A percentile compares a stretch with the other conserved stretches of the same genome.
Evolutionary conservation across 192 early-diverging fungal species (phyloP).

Genomic region (Rhizophagus sp.): DNA sequence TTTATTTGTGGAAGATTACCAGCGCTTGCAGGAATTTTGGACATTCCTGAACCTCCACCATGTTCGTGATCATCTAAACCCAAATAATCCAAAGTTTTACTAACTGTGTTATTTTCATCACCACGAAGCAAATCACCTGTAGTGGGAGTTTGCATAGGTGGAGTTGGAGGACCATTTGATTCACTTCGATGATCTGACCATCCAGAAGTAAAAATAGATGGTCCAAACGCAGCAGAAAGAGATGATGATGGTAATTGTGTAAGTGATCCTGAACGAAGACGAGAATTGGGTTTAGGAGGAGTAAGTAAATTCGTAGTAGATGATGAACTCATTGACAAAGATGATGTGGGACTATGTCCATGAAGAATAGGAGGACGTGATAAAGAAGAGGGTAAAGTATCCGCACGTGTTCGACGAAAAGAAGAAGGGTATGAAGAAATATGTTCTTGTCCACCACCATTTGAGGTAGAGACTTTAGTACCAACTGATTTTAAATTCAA

Average conservation of each 20-base stretch:
- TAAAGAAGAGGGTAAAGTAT: conserved; percentile 47
- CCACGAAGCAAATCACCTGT: conserved; percentile 49
- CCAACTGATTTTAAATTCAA: conserved; percentile 22
- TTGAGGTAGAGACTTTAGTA: conserved; percentile 9
- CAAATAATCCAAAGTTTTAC: conserved; percentile 68
- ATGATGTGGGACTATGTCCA: conserved; percentile 31
- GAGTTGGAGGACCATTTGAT: conserved; percentile 40
- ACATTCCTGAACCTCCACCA: conserved; percentile 28
- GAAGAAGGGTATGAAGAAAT: conserved; percentile 32
- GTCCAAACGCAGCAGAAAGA: conserved; percentile 54
- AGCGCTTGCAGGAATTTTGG: conserved; percentile 26
- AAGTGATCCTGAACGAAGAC: conserved; percentile 56
- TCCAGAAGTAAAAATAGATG: conserved; percentile 58
- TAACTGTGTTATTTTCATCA: conserved; percentile 58
- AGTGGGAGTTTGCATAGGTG: conserved; percentile 46
- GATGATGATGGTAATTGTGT: conserved; percentile 51
- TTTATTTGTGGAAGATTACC: conserved; percentile 27
- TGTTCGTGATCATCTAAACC: conserved; percentile 64
- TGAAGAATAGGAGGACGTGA: conserved; percentile 2
- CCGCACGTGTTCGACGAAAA: conserved; percentile 48
- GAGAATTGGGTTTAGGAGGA: conserved; percentile 43
- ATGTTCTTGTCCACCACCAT: conserved; percentile 14
- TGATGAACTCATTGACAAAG: conserved; percentile 31
- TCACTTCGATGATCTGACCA: conserved; percentile 47
- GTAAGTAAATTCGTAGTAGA: conserved; percentile 37